Base-by-base conservation (phyloP, 164 flowering plant genomes). In the Dillenia turbinata region DNA sequence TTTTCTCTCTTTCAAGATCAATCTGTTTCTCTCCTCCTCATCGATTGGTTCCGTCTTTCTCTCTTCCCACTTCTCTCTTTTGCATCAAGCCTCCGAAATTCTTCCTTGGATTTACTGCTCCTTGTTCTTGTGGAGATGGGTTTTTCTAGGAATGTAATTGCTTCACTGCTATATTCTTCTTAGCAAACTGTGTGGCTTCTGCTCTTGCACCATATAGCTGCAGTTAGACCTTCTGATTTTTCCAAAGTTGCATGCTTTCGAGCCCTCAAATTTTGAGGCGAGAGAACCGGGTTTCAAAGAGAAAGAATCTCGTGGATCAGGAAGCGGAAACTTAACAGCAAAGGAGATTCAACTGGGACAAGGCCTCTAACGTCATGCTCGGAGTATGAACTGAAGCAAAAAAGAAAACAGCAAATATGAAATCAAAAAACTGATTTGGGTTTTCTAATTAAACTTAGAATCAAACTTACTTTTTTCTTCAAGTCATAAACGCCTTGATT, bases 171-270 rank as follows among this genome's bases (percentile, higher is more conserved):
- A 13, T 44, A 13, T 63, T 69, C 11, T 73, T 71, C n/a, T 68
- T 68, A 75, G 93, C 77, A 68, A 82, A 89, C 66, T 89, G 95
- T 26, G 80, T 74, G 17, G 96, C 90, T 44, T 96, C 95, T 50
- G 91, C 86, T 59, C 82, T 78, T 44, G 95, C 98, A 66, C 96
- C 96, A 69, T 88, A 92, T 92, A 33, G 95, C 96, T 44, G 79
- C 84, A 57, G 7, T 70, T 89, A 33, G 88, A 61, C 59, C 75
- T 6, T 78, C 62, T 52, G 95, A 67, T 59, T 67, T 77, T 33
- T 79, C 86, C 47, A 66, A 66, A 64, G 57, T 68, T 66, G 44
- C 81, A 59, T 47, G 63, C 63, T 65, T 65, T 73, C 11, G 75
- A 58, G 54, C 71, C 62, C 22, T 65, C 22, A 9, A 56, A 44